These are phyloP conservation scores for Vitellaria paradoxa DNA, from an alignment of 179 eudicot genomes.

Conservation along the genomic window DNA sequence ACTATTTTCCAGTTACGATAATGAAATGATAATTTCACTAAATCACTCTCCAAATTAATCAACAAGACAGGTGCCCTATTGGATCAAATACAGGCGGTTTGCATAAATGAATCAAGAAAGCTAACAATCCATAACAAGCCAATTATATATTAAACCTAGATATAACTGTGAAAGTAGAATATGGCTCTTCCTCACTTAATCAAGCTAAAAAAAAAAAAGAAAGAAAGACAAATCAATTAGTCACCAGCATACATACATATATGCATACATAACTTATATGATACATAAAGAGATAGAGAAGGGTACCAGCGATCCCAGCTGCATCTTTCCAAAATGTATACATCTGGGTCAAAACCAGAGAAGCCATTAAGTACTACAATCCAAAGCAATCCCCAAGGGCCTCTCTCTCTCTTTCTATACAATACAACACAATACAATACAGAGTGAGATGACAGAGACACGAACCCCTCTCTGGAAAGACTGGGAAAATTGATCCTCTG, in stretches of 20 bases:
- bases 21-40: background rate
- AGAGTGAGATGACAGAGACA: no score
- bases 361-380: slow-evolving; percentile 20
- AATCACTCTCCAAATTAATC: background rate
- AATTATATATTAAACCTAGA: background rate
- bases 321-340: slow-evolving; percentile 44
- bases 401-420: background rate
- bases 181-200: background rate
- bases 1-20: background rate
- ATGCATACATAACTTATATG: background rate
- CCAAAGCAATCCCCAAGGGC: background rate
- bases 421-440: no score
- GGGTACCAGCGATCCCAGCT: slow-evolving; percentile 73
- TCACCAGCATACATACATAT: background rate
- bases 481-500: no score
- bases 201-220: background rate
- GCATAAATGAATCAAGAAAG: background rate
- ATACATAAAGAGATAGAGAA: slow-evolving; percentile 3
- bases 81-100: slow-evolving; percentile 3
- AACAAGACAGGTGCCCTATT: background rate
- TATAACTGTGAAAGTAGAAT: background rate
- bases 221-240: background rate
- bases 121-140: background rate
- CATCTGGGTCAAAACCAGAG: slow-evolving; percentile 24
- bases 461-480: no score